Base-by-base conservation (phyloP, 2,329 filamentous ascomycete genomes). In the Scedosporium apiospermum region DNA sequence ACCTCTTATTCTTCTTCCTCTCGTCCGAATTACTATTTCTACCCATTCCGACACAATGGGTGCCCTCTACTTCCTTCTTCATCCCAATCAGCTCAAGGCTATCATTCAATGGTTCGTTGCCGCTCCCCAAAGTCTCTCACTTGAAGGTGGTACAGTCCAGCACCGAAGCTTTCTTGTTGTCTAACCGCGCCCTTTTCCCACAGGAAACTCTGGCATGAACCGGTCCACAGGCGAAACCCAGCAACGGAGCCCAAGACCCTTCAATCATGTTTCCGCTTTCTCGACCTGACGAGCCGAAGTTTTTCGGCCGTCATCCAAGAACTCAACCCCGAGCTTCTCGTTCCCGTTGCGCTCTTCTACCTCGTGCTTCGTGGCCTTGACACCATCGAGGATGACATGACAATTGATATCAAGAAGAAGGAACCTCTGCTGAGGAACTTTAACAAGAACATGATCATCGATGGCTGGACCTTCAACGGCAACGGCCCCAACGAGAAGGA, bases 321-420 rank as follows among this genome's bases (percentile, higher is more conserved):
- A 77, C 84, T 99, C 53, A 93, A 97, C 72, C 92, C 92, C 1
- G 93, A 99, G 77, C 86, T 99, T 38, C 85, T 98, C 42, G 85
- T 97, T 49, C 92, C 95, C 26, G 83, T 98, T 57, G 87, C 88
- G 63, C 80, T 98, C 9, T 99, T 99, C 82, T 99, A 99, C 78
- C 85, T 99, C 30, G 85, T 91, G 61, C 82, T 99, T 62, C 90
- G 95, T 65, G 95, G 91, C 57, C 84, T 99, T 60, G 95, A 99
- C 75, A 99, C 95, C n/a, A 90, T 99, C 65, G 95, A 99, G 77
- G 95, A 99, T 80, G 95, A 99, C 76, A 98, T 97, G 87, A 96
- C 92, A 4, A 88, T 99, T 65, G 80, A 88, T 2, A 78, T 93
- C 46, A 82, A 84, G 66, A 87, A 83, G 71, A 99, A 99, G 78